Evolutionary conservation across 1,284 basidiomycete species (phyloP).

Genomic region (Malassezia globosa): DNA sequence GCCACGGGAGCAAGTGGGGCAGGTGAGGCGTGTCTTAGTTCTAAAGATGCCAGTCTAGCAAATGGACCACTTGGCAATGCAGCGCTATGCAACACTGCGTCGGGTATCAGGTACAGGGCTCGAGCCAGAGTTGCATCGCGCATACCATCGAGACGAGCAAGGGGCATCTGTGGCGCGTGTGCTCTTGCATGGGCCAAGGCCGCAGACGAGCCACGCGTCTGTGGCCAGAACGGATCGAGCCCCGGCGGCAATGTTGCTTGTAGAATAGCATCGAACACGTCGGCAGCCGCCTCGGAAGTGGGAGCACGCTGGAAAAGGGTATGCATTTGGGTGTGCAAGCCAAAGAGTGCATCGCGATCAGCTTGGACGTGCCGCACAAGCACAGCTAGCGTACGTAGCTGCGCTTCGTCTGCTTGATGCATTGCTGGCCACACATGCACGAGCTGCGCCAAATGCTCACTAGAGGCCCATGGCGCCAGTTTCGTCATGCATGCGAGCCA

Average conservation of each 20-base stretch:
- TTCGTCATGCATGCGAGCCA: background rate
- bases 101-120: background rate
- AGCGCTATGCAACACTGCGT: background rate
- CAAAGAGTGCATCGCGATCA: background rate
- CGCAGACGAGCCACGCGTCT: conserved; percentile 1
- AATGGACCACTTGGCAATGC: background rate
- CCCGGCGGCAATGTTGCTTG: conserved; percentile 4
- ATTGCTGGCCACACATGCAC: background rate
- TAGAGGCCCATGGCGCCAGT: background rate
- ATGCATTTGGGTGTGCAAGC: background rate
- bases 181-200: background rate
- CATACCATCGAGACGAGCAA: background rate
- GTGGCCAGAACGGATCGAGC: conserved; percentile 6
- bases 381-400: background rate
- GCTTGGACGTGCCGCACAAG: background rate
- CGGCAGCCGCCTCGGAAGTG: background rate
- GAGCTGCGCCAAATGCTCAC: background rate
- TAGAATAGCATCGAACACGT: background rate
- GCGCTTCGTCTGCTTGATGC: background rate
- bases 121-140: conserved; percentile 1
- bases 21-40: background rate
- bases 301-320: background rate
- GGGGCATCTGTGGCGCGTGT: background rate
- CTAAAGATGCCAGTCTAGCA: background rate
- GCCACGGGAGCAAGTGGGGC: background rate